Evolutionary conservation across 768 basidiomycete genomes (phyloP).

Genomic region (Russula olivacea): DNA sequence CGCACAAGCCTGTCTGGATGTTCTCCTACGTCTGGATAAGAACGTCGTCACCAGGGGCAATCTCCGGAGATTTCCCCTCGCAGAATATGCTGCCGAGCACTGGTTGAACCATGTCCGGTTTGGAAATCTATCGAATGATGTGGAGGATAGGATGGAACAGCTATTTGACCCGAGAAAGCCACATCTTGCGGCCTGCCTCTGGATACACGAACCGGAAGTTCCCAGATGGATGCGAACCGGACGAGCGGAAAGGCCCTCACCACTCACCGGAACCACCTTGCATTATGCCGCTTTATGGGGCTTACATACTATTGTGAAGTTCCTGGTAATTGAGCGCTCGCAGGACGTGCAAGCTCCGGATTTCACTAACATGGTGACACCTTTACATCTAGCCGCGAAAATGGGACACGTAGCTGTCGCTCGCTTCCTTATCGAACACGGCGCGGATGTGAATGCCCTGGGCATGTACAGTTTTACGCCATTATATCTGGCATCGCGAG

Average conservation of each 20-base stretch:
- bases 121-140: not conserved
- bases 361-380: not conserved
- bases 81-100: not conserved
- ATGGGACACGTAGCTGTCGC: not conserved
- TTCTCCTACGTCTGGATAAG: not conserved
- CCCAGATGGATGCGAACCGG: not conserved
- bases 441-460: not conserved
- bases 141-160: not conserved
- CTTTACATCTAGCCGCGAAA: not conserved
- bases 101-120: not conserved
- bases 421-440: not conserved
- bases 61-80: not conserved
- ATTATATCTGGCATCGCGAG: not conserved
- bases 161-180: not conserved
- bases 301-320: not conserved
- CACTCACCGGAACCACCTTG: not conserved
- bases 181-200: not conserved
- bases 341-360: not conserved
- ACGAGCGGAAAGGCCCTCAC: not conserved
- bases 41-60: not conserved
- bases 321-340: not conserved
- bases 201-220: not conserved
- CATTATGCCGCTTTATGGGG: not conserved
- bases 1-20: not conserved
- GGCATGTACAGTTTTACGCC: not conserved